A percentile compares a stretch with the other conserved stretches of the same genome.
These are phyloP conservation scores for Saururus chinensis DNA, from an alignment of 164 flowering plant genomes.

Conservation along the genomic window DNA sequence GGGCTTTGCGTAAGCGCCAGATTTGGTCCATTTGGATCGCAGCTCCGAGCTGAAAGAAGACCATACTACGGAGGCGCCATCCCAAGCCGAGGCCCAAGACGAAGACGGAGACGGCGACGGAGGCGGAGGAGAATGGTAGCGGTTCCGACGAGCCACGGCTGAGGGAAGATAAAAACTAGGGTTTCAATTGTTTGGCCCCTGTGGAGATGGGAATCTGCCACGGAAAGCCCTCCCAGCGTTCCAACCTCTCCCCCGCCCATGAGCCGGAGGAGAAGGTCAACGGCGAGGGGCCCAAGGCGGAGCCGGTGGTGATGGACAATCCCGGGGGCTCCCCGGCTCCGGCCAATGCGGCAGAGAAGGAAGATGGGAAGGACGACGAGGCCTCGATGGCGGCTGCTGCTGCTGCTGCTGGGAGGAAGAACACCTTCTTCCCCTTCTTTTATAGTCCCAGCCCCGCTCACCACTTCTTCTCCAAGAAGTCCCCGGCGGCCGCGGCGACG, in stretches of 20 bases:
- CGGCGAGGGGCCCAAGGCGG: neutral
- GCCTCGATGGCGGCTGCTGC: neutral
- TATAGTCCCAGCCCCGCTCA: slow-evolving; percentile 64
- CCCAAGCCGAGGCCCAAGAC: neutral
- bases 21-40: neutral
- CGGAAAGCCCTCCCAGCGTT: slow-evolving; percentile 1
- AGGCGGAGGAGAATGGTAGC: too few relatives aligned
- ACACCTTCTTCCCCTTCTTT: slow-evolving; percentile 66
- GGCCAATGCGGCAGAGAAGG: neutral
- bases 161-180: too few relatives aligned
- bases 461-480: slow-evolving; percentile 59
- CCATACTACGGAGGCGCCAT: neutral
- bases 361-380: slow-evolving; percentile 12
- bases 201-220: slow-evolving; percentile 9
- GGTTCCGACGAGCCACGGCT: too few relatives aligned
- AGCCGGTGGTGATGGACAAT: neutral
- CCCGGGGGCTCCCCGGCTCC: neutral
- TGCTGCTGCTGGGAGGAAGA: slow-evolving; percentile 20
- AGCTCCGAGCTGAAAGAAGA: neutral
- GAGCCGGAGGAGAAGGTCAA: neutral
- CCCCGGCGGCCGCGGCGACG: slow-evolving; percentile 28
- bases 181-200: neutral
- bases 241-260: neutral
- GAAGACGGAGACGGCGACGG: too few relatives aligned
- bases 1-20: neutral